phyloP scores from a whole-genome alignment of 2,329 filamentous ascomycete genomes.

The Ceratocystis ficicola region DNA sequence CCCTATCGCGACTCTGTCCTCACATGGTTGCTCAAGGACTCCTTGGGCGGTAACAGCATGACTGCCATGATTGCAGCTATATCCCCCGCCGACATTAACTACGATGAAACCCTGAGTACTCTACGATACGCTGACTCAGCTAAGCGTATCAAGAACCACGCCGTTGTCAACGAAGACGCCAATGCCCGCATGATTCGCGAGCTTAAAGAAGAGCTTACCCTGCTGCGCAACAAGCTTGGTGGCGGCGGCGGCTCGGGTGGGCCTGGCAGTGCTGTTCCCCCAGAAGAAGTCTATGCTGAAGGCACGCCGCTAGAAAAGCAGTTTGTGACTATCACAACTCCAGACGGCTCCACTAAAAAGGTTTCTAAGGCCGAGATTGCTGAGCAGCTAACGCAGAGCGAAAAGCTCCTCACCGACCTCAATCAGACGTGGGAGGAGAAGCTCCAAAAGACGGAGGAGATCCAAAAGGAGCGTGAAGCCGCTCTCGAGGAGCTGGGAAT shows the following conservation, averaged over 20 bases:
- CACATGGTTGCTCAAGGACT: slow-evolving; percentile 95
- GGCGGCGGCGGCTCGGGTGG: slow-evolving; percentile 36
- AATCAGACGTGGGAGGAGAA: slow-evolving; percentile 99
- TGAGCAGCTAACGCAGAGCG: slow-evolving; percentile 88
- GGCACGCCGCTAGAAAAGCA: slow-evolving; percentile 90
- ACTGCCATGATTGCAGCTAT: slow-evolving; percentile 99
- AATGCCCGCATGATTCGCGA: slow-evolving; percentile 98
- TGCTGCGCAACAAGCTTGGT: slow-evolving; percentile 74
- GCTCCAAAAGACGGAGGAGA: slow-evolving; percentile 83
- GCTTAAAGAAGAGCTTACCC: slow-evolving; percentile 82
- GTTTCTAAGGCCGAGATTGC: slow-evolving; percentile 97
- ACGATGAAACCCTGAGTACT: slow-evolving; percentile 92
- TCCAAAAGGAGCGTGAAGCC: slow-evolving; percentile 92
- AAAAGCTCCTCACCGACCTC: slow-evolving; percentile 88
- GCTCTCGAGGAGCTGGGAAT: slow-evolving; percentile 94
- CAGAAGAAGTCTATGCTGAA: slow-evolving; percentile 78
- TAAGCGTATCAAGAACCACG: slow-evolving; percentile 99
- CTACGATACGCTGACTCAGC: slow-evolving; percentile 93
- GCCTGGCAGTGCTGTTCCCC: slow-evolving; percentile 40
- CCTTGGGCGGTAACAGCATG: slow-evolving; percentile 94
- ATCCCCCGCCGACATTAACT: slow-evolving; percentile 96
- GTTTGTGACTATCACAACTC: slow-evolving; percentile 81
- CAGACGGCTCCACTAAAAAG: slow-evolving; percentile 80
- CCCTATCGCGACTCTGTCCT: slow-evolving; percentile 94
- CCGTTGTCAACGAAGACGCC: slow-evolving; percentile 96